These are phyloP conservation scores for Fraxinus americana DNA, from an alignment of 257 asterid species.

Conservation along the genomic window DNA sequence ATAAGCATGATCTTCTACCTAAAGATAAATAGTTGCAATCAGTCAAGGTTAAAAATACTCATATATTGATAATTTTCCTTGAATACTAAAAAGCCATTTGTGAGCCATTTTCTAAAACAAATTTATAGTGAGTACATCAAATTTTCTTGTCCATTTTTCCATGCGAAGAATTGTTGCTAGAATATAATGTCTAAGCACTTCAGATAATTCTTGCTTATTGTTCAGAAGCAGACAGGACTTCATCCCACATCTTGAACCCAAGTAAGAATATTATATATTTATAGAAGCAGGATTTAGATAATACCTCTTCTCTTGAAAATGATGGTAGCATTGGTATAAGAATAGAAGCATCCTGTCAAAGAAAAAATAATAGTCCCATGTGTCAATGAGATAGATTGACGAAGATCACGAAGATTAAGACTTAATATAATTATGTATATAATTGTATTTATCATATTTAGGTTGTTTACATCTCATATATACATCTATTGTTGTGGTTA, in stretches of 20 bases:
- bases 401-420: too few relatives aligned
- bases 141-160: neutral
- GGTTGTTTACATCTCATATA: too few relatives aligned
- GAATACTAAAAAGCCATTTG: neutral
- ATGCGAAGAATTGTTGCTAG: slow-evolving; percentile 8
- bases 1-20: neutral
- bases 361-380: neutral
- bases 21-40: neutral
- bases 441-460: too few relatives aligned
- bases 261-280: slow-evolving; percentile 11
- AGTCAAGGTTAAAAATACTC: slow-evolving; percentile 4
- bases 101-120: slow-evolving; percentile 2
- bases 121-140: neutral
- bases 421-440: too few relatives aligned
- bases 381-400: too few relatives aligned
- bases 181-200: slow-evolving; percentile 12
- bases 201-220: neutral
- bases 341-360: slow-evolving; percentile 86
- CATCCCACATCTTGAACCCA: neutral
- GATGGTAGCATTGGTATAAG: slow-evolving; percentile 90
- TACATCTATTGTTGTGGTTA: too few relatives aligned
- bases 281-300: slow-evolving; percentile 17
- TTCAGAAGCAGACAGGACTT: neutral
- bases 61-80: slow-evolving; percentile 12
- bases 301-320: slow-evolving; percentile 90